Conservation (phyloP, 2,329 filamentous ascomycete species). For the Diaporthe helianthi region DNA sequence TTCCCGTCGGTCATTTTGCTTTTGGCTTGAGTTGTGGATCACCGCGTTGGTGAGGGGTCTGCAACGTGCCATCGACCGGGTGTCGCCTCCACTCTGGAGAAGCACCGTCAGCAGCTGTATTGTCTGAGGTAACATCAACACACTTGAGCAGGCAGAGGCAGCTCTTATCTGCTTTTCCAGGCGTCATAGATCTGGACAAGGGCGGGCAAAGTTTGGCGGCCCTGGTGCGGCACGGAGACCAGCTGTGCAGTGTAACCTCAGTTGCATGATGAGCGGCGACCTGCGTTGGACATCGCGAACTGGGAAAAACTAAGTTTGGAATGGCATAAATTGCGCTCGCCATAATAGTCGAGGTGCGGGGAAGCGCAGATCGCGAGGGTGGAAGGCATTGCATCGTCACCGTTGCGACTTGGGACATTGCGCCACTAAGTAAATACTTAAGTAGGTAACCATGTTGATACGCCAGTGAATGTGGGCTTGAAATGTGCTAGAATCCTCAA, state of each 20-base stretch:
- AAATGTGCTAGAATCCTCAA: neutral
- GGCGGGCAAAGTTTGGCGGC: neutral
- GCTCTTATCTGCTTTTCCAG: neutral
- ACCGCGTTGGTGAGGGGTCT: conserved; percentile 3
- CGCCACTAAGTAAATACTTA: too few relatives aligned
- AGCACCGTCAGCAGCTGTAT: neutral
- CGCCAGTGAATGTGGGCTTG: neutral
- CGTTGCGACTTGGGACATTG: neutral
- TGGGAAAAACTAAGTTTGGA: neutral
- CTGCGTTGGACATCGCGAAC: conserved; percentile 1
- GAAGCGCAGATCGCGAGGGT: neutral
- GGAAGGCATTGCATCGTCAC: conserved; percentile 3
- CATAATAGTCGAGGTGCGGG: neutral
- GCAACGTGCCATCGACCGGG: neutral
- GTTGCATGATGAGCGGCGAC: conserved; percentile 2
- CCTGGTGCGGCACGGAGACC: neutral
- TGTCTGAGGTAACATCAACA: neutral
- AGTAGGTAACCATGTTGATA: too few relatives aligned
- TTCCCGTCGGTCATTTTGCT: neutral
- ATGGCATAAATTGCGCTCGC: neutral
- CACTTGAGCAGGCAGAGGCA: neutral
- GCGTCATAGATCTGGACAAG: neutral
- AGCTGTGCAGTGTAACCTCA: conserved; percentile 15
- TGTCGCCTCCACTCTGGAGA: neutral
- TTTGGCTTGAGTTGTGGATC: neutral